Evolutionary conservation across 1,284 basidiomycete species (phyloP).

Genomic region (Cryptococcus sp.): DNA sequence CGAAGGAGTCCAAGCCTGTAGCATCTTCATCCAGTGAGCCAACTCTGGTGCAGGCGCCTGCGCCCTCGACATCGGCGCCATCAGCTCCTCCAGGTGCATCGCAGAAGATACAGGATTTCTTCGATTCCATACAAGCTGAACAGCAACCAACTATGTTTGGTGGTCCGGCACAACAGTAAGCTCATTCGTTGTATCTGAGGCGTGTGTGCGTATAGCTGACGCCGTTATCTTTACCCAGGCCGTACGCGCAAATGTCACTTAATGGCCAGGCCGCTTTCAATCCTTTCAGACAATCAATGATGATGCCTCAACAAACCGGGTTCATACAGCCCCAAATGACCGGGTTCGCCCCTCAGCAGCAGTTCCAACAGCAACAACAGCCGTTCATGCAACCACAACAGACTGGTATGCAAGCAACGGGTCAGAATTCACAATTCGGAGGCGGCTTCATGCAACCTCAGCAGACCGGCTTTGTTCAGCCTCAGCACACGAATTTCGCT

Average conservation of each 20-base stretch:
- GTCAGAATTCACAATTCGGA: slow-evolving; percentile 42
- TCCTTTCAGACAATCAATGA: slow-evolving; percentile 69
- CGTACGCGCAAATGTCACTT: slow-evolving; percentile 20
- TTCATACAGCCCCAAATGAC: slow-evolving; percentile 63
- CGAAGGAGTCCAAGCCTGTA: slow-evolving; percentile 13
- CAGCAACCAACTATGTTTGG: slow-evolving; percentile 56
- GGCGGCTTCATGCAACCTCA: slow-evolving; percentile 56
- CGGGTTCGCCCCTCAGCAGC: slow-evolving; percentile 57
- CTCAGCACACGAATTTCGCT: slow-evolving; percentile 57
- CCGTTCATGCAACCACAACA: slow-evolving; percentile 54
- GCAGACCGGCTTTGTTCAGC: slow-evolving; percentile 60
- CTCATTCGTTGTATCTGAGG: neutral
- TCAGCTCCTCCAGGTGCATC: slow-evolving; percentile 38
- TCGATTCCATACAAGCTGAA: slow-evolving; percentile 83
- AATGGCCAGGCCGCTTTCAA: slow-evolving; percentile 58
- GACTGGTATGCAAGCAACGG: slow-evolving; percentile 48
- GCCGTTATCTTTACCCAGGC: no score
- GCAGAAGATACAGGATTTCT: slow-evolving; percentile 76
- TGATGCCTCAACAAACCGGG: slow-evolving; percentile 59
- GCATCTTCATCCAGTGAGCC: slow-evolving; percentile 9
- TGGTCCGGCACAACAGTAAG: slow-evolving; percentile 28
- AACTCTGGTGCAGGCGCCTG: slow-evolving; percentile 6
- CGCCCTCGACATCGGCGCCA: slow-evolving; percentile 8
- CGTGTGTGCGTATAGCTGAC: no score
- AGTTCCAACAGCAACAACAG: slow-evolving; percentile 26